A percentile compares a stretch with the other conserved stretches of the same genome.
Evolutionary conservation across 1,139 yeast genomes (phyloP).

Genomic region (Geotrichum fermentans): DNA sequence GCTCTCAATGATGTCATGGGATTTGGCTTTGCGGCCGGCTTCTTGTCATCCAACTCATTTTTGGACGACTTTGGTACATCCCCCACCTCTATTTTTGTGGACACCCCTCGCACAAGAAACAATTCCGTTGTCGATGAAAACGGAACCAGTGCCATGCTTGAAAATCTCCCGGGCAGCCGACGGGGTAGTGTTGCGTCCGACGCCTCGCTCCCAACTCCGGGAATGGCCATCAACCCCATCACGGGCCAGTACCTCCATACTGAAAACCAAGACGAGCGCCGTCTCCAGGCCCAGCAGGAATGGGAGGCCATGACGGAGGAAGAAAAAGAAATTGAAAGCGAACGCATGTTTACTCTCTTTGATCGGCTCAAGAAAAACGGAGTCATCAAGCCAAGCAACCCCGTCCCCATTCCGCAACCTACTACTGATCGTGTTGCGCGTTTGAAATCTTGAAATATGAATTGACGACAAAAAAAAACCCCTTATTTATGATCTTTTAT

Average conservation of each 20-base stretch:
- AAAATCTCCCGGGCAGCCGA: background rate
- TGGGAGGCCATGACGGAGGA: slow-evolving; percentile 43
- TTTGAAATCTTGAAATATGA: too few relatives aligned
- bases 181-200: background rate
- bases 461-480: too few relatives aligned
- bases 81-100: slow-evolving; percentile 22
- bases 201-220: background rate
- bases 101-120: slow-evolving; percentile 20
- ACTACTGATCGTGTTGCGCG: too few relatives aligned
- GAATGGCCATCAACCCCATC: slow-evolving; percentile 28
- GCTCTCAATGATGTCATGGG: slow-evolving; percentile 31
- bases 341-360: slow-evolving; percentile 47
- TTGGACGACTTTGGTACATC: slow-evolving; percentile 3
- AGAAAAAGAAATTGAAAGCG: slow-evolving; percentile 53
- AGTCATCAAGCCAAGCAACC: too few relatives aligned
- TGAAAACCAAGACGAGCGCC: slow-evolving; percentile 1
- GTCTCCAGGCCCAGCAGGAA: slow-evolving; percentile 2
- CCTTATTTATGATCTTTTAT: too few relatives aligned
- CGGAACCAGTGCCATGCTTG: background rate
- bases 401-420: too few relatives aligned
- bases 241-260: slow-evolving; percentile 30
- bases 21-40: slow-evolving; percentile 33
- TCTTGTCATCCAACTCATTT: slow-evolving; percentile 19
- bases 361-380: slow-evolving; percentile 49
- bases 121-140: slow-evolving; percentile 16